Evolutionary conservation across 768 basidiomycete species (phyloP).

Genomic region (Tulasnella sp.): DNA sequence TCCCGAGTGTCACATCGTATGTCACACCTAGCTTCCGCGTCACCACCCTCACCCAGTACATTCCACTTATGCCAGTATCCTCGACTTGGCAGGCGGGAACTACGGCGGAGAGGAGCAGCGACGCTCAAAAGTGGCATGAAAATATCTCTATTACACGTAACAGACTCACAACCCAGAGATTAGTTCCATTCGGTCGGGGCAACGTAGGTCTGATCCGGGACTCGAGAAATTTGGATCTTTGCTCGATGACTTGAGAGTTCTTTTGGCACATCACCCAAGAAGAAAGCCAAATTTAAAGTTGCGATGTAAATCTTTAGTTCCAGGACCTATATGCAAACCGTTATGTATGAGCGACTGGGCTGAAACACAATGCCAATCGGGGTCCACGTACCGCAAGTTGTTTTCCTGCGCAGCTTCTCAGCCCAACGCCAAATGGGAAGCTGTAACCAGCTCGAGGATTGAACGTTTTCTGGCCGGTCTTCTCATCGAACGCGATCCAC

Average conservation of each 20-base stretch:
- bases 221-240: background rate
- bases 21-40: too few species aligned
- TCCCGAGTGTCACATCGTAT: too few species aligned
- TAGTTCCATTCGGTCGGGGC: background rate
- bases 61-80: too few species aligned
- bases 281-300: slow-evolving; percentile 14
- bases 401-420: background rate
- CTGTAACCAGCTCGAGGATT: slow-evolving; percentile 2
- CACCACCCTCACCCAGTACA: too few species aligned
- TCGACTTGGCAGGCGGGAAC: too few species aligned
- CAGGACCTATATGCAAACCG: background rate
- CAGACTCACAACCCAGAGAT: background rate
- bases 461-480: background rate
- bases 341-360: background rate
- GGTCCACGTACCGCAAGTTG: background rate
- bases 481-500: background rate
- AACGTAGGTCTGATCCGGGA: background rate
- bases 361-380: background rate
- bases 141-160: too few species aligned
- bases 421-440: slow-evolving; percentile 12
- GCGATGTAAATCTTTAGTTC: slow-evolving; percentile 16
- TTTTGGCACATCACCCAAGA: background rate
- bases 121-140: too few species aligned
- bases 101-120: too few species aligned
- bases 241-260: background rate